These are phyloP conservation scores for Pythium brachiatum DNA, from an alignment of 352 stramenopile species.

Conservation along the genomic window DNA sequence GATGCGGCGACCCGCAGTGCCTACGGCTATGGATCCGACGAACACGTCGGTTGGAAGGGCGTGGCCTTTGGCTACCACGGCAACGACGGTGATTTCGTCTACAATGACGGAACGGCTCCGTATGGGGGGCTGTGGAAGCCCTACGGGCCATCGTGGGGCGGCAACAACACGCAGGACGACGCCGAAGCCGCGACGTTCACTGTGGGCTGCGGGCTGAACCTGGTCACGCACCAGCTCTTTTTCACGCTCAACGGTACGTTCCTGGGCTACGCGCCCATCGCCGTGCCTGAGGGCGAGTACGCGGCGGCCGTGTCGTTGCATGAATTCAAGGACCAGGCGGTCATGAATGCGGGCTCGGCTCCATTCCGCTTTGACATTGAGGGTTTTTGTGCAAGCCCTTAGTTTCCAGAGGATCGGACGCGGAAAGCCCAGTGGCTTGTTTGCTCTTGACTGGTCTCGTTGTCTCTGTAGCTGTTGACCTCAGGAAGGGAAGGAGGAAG, in stretches of 20 bases:
- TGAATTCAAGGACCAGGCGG: constrained; percentile 61
- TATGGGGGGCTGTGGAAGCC: constrained; percentile 73
- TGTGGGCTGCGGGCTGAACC: constrained; percentile 77
- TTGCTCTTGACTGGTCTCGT: not conserved
- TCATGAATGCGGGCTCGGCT: constrained; percentile 68
- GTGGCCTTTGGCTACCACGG: constrained; percentile 84
- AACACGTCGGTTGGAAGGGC: constrained; percentile 81
- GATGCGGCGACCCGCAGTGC: constrained; percentile 46
- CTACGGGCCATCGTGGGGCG: constrained; percentile 71
- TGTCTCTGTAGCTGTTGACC: not conserved
- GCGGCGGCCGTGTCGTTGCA: constrained; percentile 79
- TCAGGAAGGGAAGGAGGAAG: not conserved
- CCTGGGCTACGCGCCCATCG: constrained; percentile 42
- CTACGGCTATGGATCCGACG: constrained; percentile 80
- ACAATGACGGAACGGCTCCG: constrained; percentile 61
- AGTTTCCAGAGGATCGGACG: constrained; percentile 24
- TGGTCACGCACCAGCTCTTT: constrained; percentile 51
- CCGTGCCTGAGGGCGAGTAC: constrained; percentile 55
- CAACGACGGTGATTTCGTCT: constrained; percentile 85
- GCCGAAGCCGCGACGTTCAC: constrained; percentile 33
- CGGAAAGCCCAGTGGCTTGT: constrained; percentile 9
- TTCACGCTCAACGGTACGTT: constrained; percentile 80
- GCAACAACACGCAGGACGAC: constrained; percentile 26
- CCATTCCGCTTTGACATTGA: constrained; percentile 84
- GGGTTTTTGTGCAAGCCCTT: constrained; percentile 87